Percentiles rank a stretch among this genome's conserved stretches.
Conservation (phyloP, 805 yeast genomes). For the Saccharomycopsis schoenii region DNA sequence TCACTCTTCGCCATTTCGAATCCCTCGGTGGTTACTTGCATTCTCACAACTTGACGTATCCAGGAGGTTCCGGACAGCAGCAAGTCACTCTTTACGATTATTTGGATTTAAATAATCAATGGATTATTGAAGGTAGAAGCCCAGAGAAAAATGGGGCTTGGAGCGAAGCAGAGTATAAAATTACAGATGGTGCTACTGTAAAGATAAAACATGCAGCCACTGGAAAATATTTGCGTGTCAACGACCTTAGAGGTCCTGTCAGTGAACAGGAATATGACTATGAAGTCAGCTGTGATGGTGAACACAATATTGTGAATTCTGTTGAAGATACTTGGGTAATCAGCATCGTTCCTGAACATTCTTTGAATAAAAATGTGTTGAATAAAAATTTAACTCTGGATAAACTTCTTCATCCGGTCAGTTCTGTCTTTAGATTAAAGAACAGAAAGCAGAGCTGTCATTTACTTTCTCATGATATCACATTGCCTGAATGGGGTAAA, state of each 20-base stretch:
- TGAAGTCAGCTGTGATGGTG: slow-evolving; percentile 71
- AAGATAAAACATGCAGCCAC: slow-evolving; percentile 65
- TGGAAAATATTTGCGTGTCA: slow-evolving; percentile 58
- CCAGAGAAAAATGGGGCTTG: slow-evolving; percentile 23
- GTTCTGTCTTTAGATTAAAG: slow-evolving; percentile 57
- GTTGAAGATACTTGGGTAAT: background rate
- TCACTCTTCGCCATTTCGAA: slow-evolving; percentile 30
- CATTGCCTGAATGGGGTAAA: slow-evolving; percentile 78
- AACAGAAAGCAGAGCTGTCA: slow-evolving; percentile 63
- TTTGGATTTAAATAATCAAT: slow-evolving; percentile 55
- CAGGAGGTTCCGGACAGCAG: slow-evolving; percentile 61
- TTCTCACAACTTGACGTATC: slow-evolving; percentile 58
- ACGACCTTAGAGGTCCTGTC: slow-evolving; percentile 66
- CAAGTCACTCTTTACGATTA: slow-evolving; percentile 67
- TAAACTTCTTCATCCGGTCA: slow-evolving; percentile 39
- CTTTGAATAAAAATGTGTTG: slow-evolving; percentile 23
- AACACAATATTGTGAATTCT: slow-evolving; percentile 22
- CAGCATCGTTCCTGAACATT: background rate
- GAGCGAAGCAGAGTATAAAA: slow-evolving; percentile 28
- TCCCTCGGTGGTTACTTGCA: slow-evolving; percentile 73
- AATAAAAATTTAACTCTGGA: slow-evolving; percentile 26
- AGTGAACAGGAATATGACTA: slow-evolving; percentile 84
- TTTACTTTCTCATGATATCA: slow-evolving; percentile 60
- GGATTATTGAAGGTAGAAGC: slow-evolving; percentile 50
- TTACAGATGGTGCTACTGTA: slow-evolving; percentile 47